Conservation (phyloP, 306 rosid species). For the Hippophae rhamnoides region DNA sequence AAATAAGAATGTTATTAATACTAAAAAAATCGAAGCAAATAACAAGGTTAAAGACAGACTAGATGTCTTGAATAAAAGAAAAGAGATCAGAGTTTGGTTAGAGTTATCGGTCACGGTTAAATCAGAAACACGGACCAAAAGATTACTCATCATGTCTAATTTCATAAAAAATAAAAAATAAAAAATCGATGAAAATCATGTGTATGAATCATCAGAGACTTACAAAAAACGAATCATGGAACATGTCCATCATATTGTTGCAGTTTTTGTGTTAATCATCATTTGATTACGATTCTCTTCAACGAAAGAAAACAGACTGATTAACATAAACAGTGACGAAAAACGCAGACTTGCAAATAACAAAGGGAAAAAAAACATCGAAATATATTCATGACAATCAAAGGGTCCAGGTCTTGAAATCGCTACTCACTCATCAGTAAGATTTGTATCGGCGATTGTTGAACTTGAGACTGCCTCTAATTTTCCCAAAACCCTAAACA, state of each 20-base stretch:
- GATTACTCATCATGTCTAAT: constrained; percentile 49
- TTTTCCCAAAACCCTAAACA: too few relatives aligned
- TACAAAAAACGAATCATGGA: constrained; percentile 67
- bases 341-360: neutral
- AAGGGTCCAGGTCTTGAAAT: too few relatives aligned
- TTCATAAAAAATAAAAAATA: neutral
- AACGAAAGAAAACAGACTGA: neutral
- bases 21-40: too few relatives aligned
- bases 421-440: too few relatives aligned
- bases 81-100: constrained; percentile 48
- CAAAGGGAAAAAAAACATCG: too few relatives aligned
- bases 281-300: constrained; percentile 19
- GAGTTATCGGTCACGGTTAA: constrained; percentile 46
- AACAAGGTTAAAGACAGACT: too few relatives aligned
- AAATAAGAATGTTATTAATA: neutral
- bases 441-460: too few relatives aligned
- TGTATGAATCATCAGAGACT: constrained; percentile 68
- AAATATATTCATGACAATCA: too few relatives aligned
- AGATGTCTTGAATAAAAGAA: neutral
- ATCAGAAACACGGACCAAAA: constrained; percentile 80
- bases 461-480: too few relatives aligned
- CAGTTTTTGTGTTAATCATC: constrained; percentile 55
- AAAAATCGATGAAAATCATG: too few relatives aligned
- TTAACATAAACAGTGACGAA: too few relatives aligned
- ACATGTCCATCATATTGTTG: constrained; percentile 79